Evolutionary conservation across 2,329 filamentous ascomycete species (phyloP), one percentile per base, ranked within the genome.

Genomic region (Diaporthe sp.): DNA sequence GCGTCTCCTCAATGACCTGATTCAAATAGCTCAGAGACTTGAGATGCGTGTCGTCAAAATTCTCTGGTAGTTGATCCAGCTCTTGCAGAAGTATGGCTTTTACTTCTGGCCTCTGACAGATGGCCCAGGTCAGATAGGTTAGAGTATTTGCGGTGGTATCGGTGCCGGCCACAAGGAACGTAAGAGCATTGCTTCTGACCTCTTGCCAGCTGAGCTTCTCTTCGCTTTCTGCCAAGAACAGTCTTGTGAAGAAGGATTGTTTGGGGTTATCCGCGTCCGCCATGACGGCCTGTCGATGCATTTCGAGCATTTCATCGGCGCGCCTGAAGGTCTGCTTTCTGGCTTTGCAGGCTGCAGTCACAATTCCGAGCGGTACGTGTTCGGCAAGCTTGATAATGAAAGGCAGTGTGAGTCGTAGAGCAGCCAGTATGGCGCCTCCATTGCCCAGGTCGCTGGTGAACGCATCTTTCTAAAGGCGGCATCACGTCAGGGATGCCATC

Each of bases 101-200:
- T n/a, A 86, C 76, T 0, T 78, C 70, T 0, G 82, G 81, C 10
- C 80, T 75, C 13, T 79, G 77, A 68, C 82, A 84, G 13, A 86
- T 78, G 8, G 81, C 78, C 84, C 85, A 89, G 10, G 85, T 77
- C 0, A 88, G 79, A 74, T 89, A 90, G 0, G 88, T 90, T 51
- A 90, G 76, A 0, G 87, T 87, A 15, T 84, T 83, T 3, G 88
- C 85, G 0, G 88, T 89, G 0, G 89, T 90, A 74, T 90, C 88
- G 61, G 83, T 88, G 3, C 88, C 89, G 1, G 88, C 89, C 4
- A 87, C 73, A 51, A 87, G 86, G 34, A 74, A 69, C 4, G 62
- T 74, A 19, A 74, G 55, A 9, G 73, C 73, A 19, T 74, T 74
- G 55, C 73, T 74, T 17, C 68, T 53, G 44, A 74, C 58, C 39